These are phyloP conservation scores for Schizosaccharomyces osmophilus DNA, from an alignment of 805 yeast genomes.

Conservation along the genomic window DNA sequence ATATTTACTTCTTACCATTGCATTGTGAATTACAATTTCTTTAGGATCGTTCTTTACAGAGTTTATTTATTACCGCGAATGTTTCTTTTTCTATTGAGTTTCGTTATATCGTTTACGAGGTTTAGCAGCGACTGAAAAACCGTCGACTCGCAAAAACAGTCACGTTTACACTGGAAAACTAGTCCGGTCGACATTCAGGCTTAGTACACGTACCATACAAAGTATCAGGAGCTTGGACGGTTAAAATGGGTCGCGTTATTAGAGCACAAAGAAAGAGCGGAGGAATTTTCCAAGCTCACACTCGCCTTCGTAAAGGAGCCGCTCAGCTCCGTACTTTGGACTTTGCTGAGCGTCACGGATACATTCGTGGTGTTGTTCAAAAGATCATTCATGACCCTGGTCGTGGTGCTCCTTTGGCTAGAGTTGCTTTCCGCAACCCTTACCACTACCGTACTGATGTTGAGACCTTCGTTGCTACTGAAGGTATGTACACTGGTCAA, in stretches of 20 bases:
- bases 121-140: neutral
- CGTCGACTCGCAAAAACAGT: neutral
- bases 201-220: too few relatives aligned
- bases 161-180: neutral
- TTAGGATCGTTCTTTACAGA: neutral
- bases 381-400: constrained; percentile 98
- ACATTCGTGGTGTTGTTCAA: constrained; percentile 97
- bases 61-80: neutral
- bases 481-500: constrained; percentile 99
- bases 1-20: too few relatives aligned
- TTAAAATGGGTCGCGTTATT: constrained; percentile 76
- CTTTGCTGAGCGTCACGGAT: constrained; percentile 98
- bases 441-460: constrained; percentile 94
- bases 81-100: neutral
- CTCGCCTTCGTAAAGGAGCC: constrained; percentile 99
- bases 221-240: too few relatives aligned
- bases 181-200: neutral
- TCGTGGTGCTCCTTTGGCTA: constrained; percentile 99
- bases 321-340: constrained; percentile 98
- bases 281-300: constrained; percentile 97
- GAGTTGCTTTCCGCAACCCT: constrained; percentile 97
- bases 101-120: neutral
- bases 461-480: constrained; percentile 97
- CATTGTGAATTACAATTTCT: neutral
- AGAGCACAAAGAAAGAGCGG: constrained; percentile 99